Percentiles rank a stretch among this genome's conserved stretches.
phyloP scores from a whole-genome alignment of 768 basidiomycete genomes.

The Podaxis sp. region DNA sequence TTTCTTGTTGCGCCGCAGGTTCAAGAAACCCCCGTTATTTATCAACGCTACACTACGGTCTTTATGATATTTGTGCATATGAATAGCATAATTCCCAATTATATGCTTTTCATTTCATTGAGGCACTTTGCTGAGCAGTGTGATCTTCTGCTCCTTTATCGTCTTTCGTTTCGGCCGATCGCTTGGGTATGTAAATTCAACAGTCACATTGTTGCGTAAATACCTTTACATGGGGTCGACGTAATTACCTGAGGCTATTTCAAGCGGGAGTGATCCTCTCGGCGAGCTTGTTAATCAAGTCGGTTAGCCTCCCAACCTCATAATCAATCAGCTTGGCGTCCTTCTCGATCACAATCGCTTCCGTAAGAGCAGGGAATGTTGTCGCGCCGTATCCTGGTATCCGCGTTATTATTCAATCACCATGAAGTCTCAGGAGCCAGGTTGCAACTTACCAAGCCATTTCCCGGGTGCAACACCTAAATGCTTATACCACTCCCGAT shows the following conservation, averaged over 20 bases:
- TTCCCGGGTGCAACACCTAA: slow-evolving; percentile 86
- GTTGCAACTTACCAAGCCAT: slow-evolving; percentile 61
- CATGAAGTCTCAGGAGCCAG: neutral
- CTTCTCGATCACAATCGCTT: slow-evolving; percentile 71
- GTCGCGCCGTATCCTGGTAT: slow-evolving; percentile 77
- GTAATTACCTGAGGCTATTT: neutral
- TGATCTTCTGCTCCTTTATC: neutral
- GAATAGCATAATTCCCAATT: neutral
- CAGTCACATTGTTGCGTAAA: neutral
- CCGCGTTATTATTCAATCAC: neutral
- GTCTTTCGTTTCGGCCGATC: neutral
- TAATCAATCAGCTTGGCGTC: slow-evolving; percentile 58
- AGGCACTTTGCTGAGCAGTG: too few relatives aligned
- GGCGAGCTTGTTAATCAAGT: slow-evolving; percentile 55
- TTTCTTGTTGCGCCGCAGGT: neutral
- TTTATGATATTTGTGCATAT: neutral
- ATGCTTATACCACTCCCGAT: slow-evolving; percentile 85
- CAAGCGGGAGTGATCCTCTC: slow-evolving; percentile 29
- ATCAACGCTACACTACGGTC: neutral
- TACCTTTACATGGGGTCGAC: neutral
- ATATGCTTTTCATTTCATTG: too few relatives aligned
- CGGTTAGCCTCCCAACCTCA: slow-evolving; percentile 58
- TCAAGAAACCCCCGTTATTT: neutral
- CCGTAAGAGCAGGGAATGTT: slow-evolving; percentile 77
- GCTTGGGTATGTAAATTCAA: neutral